Conservation (phyloP, 345 rosid species). For the Bruguiera sexangula region DNA sequence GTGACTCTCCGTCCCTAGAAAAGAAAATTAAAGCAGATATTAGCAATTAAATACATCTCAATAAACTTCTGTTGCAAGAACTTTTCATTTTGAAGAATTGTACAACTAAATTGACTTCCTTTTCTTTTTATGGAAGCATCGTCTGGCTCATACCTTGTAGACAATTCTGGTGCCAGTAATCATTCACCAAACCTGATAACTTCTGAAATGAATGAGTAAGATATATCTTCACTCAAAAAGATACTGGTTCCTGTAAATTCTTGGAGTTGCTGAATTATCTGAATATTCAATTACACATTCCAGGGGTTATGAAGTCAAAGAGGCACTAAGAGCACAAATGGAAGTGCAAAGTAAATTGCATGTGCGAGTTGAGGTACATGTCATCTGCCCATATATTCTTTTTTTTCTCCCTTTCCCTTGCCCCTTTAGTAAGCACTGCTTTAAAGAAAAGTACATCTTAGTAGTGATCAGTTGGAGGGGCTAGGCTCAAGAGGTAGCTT, state of each 20-base stretch:
- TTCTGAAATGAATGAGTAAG: constrained; percentile 70
- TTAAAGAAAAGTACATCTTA: too few relatives aligned
- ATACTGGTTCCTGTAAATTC: neutral
- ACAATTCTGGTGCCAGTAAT: constrained; percentile 34
- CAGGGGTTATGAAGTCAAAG: constrained; percentile 66
- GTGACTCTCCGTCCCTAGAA: neutral
- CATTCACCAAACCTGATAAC: constrained; percentile 40
- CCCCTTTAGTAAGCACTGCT: too few relatives aligned
- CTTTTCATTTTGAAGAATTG: neutral
- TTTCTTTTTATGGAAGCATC: constrained; percentile 22
- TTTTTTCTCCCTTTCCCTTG: neutral
- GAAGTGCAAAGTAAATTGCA: constrained; percentile 81
- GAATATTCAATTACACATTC: constrained; percentile 9
- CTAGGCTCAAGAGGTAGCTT: too few relatives aligned
- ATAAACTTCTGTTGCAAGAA: neutral
- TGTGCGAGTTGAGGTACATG: constrained; percentile 65
- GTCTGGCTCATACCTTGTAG: constrained; percentile 51
- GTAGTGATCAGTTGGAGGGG: too few relatives aligned
- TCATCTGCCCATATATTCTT: neutral
- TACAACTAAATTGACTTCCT: constrained; percentile 10
- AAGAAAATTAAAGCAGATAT: neutral
- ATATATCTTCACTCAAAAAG: constrained; percentile 12
- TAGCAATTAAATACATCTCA: neutral
- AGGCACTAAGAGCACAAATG: constrained; percentile 73
- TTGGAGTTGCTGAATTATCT: constrained; percentile 12